A percentile compares a stretch with the other conserved stretches of the same genome.
These are phyloP conservation scores for Neurospora sp. DNA, from an alignment of 495 filamentous ascomycete genomes.

Conservation along the genomic window DNA sequence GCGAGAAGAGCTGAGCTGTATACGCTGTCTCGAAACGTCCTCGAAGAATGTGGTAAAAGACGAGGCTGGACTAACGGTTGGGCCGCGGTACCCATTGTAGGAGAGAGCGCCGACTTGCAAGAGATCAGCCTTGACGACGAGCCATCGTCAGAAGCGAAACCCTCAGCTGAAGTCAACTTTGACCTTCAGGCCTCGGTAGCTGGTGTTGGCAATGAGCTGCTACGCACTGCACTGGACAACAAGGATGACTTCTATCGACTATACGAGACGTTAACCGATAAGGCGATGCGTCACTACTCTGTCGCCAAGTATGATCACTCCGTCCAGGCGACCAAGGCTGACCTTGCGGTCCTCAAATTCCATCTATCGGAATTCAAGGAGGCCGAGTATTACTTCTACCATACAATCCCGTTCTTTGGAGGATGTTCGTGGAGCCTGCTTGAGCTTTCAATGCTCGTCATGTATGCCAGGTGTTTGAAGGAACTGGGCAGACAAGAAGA, in stretches of 20 bases:
- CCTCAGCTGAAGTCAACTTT: constrained; percentile 1
- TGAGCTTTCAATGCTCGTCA: constrained; percentile 71
- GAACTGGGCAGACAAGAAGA: constrained; percentile 67
- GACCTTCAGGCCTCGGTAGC: constrained; percentile 16
- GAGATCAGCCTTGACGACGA: constrained; percentile 43
- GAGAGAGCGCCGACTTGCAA: constrained; percentile 41
- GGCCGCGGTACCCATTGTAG: constrained; percentile 49
- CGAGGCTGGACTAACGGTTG: constrained; percentile 72
- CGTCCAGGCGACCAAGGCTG: constrained; percentile 65
- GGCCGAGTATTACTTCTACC: constrained; percentile 70
- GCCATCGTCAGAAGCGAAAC: constrained; percentile 17
- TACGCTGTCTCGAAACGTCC: constrained; percentile 64
- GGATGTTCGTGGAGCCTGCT: constrained; percentile 69
- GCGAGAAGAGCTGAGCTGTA: constrained; percentile 71
- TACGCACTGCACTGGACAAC: constrained; percentile 40
- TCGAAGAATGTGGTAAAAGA: constrained; percentile 63
- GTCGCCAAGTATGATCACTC: constrained; percentile 68
- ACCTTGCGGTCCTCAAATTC: constrained; percentile 77
- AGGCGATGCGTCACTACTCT: constrained; percentile 61
- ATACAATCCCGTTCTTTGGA: constrained; percentile 74
- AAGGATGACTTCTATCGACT: constrained; percentile 46
- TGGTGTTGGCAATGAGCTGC: constrained; percentile 41
- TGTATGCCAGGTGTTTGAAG: constrained; percentile 79
- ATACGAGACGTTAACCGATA: constrained; percentile 63
- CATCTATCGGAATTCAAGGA: constrained; percentile 59